Conservation (phyloP, 2,329 filamentous ascomycete species). For the Pestalotiopsis sp. region DNA sequence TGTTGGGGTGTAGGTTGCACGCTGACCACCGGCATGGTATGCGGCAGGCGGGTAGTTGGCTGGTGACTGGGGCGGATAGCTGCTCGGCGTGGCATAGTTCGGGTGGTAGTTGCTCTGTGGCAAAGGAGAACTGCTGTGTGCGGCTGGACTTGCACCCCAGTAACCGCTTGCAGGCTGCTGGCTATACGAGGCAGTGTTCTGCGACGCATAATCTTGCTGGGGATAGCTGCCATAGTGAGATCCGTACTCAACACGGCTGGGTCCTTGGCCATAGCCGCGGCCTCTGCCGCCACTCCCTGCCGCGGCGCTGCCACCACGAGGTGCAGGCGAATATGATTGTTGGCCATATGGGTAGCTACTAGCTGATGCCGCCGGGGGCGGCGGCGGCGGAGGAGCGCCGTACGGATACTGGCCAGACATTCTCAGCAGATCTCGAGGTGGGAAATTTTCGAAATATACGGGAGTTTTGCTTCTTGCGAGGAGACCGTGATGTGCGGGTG, state of each 20-base stretch:
- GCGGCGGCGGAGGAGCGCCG: constrained; percentile 30
- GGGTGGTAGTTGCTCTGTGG: constrained; percentile 51
- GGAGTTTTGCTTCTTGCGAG: not conserved
- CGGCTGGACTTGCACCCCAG: constrained; percentile 28
- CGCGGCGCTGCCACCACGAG: constrained; percentile 27
- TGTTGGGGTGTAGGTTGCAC: constrained; percentile 39
- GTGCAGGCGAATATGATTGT: constrained; percentile 44
- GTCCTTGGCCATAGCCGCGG: constrained; percentile 28
- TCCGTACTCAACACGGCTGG: constrained; percentile 25
- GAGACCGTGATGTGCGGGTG: not conserved
- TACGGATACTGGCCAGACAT: constrained; percentile 34
- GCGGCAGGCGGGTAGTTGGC: constrained; percentile 42
- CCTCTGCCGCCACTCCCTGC: constrained; percentile 21
- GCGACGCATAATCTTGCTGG: constrained; percentile 27
- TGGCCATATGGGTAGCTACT: constrained; percentile 33
- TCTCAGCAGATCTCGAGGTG: not conserved
- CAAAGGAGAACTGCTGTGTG: constrained; percentile 42
- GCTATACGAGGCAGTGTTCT: constrained; percentile 22
- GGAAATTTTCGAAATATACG: not conserved
- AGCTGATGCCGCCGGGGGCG: constrained; percentile 27
- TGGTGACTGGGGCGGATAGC: constrained; percentile 44
- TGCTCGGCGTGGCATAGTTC: constrained; percentile 57
- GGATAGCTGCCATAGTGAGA: constrained; percentile 29
- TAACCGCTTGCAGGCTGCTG: constrained; percentile 30
- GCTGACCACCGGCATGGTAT: constrained; percentile 28